Base-by-base conservation (phyloP, 2,329 filamentous ascomycete species). In the Colletotrichum chlorophyti region DNA sequence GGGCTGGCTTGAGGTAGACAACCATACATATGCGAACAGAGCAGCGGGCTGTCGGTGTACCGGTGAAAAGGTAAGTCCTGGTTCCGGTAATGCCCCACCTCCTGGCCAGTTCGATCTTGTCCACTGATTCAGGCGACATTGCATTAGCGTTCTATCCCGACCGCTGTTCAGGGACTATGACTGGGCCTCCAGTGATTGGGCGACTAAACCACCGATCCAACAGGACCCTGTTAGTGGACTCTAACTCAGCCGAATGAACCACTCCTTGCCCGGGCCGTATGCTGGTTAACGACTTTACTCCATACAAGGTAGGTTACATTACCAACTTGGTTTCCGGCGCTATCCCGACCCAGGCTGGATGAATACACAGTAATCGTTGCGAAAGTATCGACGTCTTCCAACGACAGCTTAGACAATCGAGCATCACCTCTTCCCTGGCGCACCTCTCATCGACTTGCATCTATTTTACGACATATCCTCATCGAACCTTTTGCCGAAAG, bases 71-170 rank as follows among this genome's bases (percentile, higher is more conserved):
- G 51, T 61, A 62, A 41, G 14, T 38, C 41, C 31, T 48, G 42
- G 17, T 31, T 42, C 34, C 32, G 37, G 32, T 4, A 24, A 17
- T 21, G 19, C 37, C 37, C 37, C 37, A 23, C 37, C n/a, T n/a
- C n/a, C n/a, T n/a, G n/a, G n/a, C n/a, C n/a, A n/a, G n/a, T n/a
- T n/a, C n/a, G n/a, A n/a, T n/a, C n/a, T n/a, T n/a, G n/a, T n/a
- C 51, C 34, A 29, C 51, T 23, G 42, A 48, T 48, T 48, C 51
- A 54, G 42, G 42, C 34, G 48, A 52, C 35, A 54, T 63, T 60
- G 49, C 31, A 26, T 62, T 63, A 53, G 63, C 60, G 53, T n/a
- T 50, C 29, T 21, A 35, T 40, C 19, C 53, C 65, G 47, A 63
- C 62, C 63, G 64, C 63, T 55, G 51, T 23, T 12, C 23, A 58